A percentile compares a stretch with the other conserved stretches of the same genome.
These are phyloP conservation scores for Trametes cinnabarina DNA, from an alignment of 768 basidiomycete genomes.

Conservation along the genomic window DNA sequence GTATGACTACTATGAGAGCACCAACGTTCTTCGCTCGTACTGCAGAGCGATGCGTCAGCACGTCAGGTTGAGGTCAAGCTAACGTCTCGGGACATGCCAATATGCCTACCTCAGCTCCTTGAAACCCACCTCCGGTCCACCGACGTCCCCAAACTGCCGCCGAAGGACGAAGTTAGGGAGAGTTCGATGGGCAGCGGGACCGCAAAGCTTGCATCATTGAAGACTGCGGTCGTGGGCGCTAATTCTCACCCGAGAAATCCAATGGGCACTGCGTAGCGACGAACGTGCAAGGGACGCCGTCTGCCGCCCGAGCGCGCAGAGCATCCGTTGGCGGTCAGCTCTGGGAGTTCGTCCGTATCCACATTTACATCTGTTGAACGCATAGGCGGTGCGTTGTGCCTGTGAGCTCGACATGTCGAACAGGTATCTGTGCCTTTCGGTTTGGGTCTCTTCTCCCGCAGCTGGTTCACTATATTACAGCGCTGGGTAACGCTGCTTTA, in stretches of 20 bases:
- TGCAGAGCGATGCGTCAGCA: neutral
- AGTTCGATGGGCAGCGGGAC: neutral
- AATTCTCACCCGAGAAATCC: neutral
- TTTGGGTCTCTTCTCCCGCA: neutral
- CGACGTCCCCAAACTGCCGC: neutral
- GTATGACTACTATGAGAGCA: neutral
- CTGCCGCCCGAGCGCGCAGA: neutral
- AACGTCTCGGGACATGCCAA: neutral
- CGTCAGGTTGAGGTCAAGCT: too few species aligned
- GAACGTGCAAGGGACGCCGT: slow-evolving; percentile 17
- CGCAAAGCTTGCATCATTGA: neutral
- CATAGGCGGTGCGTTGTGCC: neutral
- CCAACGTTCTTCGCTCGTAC: neutral
- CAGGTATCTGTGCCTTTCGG: neutral
- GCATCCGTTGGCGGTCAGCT: neutral
- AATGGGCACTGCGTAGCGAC: slow-evolving; percentile 6
- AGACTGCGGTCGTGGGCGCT: slow-evolving; percentile 8
- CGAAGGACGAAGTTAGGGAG: neutral
- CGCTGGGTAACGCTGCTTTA: neutral
- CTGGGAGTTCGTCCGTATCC: neutral
- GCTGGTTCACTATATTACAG: neutral
- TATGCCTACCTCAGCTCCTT: neutral
- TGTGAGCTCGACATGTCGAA: neutral
- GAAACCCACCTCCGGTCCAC: neutral
- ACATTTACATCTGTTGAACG: neutral